These are phyloP conservation scores for Porphyrellus cyaneotinctus DNA, from an alignment of 768 basidiomycete species.

Conservation along the genomic window DNA sequence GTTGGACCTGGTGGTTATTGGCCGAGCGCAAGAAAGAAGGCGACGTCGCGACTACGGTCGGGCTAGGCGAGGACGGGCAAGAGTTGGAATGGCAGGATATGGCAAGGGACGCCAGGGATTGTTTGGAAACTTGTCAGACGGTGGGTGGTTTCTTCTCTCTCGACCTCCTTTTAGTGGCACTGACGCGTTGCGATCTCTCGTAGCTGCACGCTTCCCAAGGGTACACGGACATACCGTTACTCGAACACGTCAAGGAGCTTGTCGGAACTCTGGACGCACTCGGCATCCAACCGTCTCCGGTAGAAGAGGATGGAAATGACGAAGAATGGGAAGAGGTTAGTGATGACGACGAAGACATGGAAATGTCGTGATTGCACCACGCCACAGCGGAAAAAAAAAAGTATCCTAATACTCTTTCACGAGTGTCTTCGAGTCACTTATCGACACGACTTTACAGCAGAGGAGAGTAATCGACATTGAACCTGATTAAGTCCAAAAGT, in stretches of 20 bases:
- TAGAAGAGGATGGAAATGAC: conserved; percentile 38
- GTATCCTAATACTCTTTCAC: no score
- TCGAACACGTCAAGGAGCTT: conserved; percentile 74
- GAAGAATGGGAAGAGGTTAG: conserved; percentile 63
- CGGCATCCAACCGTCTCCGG: conserved; percentile 60
- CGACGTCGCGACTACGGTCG: conserved; percentile 39
- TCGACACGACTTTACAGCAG: no score
- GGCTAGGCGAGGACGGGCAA: conserved; percentile 34
- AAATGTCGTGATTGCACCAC: conserved; percentile 41
- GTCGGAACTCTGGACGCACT: conserved; percentile 60
- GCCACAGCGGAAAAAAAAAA: conserved; percentile 5
- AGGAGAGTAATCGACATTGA: no score
- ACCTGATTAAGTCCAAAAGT: no score
- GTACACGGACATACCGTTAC: conserved; percentile 70
- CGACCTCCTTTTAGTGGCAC: no score
- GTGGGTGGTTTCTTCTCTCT: conserved; percentile 40
- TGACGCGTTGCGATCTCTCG: neutral
- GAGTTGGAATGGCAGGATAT: conserved; percentile 69
- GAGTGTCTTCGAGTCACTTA: neutral
- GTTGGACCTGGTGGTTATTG: conserved; percentile 89
- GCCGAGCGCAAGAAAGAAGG: conserved; percentile 64
- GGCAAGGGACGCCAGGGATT: conserved; percentile 72
- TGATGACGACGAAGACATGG: conserved; percentile 54
- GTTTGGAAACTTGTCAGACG: conserved; percentile 77
- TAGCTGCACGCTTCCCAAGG: conserved; percentile 70